Evolutionary conservation across 78 protist genomes (phyloP).

Genomic region (Trichosphaerium sp.): DNA sequence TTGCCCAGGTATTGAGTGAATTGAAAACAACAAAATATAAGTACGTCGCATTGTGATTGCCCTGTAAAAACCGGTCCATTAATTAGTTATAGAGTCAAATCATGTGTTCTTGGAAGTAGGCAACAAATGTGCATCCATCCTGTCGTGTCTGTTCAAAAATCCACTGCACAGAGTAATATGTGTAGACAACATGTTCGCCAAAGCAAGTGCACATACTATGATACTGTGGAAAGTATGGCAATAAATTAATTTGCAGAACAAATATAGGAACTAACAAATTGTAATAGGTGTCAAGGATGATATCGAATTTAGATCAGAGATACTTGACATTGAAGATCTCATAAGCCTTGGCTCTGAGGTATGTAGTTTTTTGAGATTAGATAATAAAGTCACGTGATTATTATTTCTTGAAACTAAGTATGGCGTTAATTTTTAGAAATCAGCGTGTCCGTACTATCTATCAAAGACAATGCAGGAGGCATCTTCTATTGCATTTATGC

Average conservation of each 20-base stretch:
- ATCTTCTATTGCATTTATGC: conserved; percentile 82
- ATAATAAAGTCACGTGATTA: no score
- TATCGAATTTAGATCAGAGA: background rate
- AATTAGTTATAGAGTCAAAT: background rate
- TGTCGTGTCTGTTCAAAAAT: conserved; percentile 4
- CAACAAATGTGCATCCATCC: conserved; percentile 86
- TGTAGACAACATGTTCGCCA: background rate
- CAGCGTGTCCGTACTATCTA: conserved; percentile 86
- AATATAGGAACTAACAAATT: conserved; percentile 1
- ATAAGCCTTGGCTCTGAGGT: no score
- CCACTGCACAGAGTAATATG: background rate
- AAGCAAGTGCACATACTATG: background rate
- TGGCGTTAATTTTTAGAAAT: no score
- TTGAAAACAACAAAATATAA: conserved; percentile 57
- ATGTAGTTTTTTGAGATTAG: no score
- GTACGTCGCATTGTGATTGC: no score
- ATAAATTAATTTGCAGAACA: background rate
- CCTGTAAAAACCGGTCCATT: no score
- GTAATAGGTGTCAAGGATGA: background rate
- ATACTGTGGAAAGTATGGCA: background rate
- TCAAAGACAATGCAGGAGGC: conserved; percentile 7
- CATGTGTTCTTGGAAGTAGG: conserved; percentile 66
- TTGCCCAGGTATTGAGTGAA: conserved; percentile 83
- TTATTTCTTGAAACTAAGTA: no score
- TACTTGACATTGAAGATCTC: background rate